Evolutionary conservation across 352 stramenopile genomes (phyloP).

Genomic region (Plasmopara viticola): DNA sequence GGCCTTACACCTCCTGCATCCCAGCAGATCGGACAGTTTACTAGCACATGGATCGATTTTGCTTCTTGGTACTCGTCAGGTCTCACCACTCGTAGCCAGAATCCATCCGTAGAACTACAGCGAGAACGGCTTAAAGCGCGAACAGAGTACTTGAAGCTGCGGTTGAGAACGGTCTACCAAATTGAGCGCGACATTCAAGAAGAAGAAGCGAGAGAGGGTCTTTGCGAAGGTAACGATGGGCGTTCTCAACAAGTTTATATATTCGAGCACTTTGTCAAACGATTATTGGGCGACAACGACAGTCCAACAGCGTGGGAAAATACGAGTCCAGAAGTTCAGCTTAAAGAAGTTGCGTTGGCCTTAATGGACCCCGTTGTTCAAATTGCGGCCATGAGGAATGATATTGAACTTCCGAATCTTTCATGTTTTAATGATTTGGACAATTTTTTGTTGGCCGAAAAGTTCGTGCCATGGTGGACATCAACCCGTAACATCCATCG

Average conservation of each 20-base stretch:
- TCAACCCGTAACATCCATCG: constrained; percentile 40
- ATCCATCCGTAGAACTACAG: constrained; percentile 17
- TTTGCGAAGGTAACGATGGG: constrained; percentile 13
- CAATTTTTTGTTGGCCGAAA: constrained; percentile 34
- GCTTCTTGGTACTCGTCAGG: constrained; percentile 48
- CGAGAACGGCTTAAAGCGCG: constrained; percentile 32
- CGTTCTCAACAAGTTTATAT: constrained; percentile 29
- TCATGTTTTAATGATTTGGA: constrained; percentile 37
- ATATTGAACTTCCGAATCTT: constrained; percentile 54
- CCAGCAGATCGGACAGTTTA: constrained; percentile 20
- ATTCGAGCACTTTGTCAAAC: constrained; percentile 44
- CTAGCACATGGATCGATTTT: constrained; percentile 38
- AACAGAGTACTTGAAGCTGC: constrained; percentile 30
- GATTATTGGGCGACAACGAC: constrained; percentile 21
- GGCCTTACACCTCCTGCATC: constrained; percentile 23
- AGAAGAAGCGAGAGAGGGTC: constrained; percentile 20
- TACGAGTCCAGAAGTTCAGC: constrained; percentile 27
- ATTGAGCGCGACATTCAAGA: constrained; percentile 29
- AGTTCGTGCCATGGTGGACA: constrained; percentile 61
- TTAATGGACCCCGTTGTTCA: constrained; percentile 53
- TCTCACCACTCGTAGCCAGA: constrained; percentile 17
- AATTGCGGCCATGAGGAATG: constrained; percentile 44
- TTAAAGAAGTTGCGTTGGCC: constrained; percentile 47
- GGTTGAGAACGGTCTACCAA: constrained; percentile 21
- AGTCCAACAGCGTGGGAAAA: constrained; percentile 37